These are phyloP conservation scores for Debaryomyces maramus DNA, from an alignment of 805 yeast species.

Conservation along the genomic window DNA sequence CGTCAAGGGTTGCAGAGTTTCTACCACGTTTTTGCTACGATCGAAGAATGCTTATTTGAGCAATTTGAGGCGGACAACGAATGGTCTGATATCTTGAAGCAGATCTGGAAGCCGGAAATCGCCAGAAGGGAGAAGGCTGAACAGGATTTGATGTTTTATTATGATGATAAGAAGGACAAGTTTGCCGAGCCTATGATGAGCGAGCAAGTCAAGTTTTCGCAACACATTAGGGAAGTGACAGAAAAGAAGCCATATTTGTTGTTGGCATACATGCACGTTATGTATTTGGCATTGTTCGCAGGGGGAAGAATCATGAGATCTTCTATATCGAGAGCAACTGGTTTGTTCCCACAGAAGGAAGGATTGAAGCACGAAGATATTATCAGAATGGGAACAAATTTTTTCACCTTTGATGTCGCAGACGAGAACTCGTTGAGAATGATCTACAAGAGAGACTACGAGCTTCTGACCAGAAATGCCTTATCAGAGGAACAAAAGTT, in stretches of 20 bases:
- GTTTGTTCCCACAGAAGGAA: conserved; percentile 72
- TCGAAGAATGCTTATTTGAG: conserved; percentile 51
- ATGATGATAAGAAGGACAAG: conserved; percentile 54
- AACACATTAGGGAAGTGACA: conserved; percentile 58
- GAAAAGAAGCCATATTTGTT: conserved; percentile 66
- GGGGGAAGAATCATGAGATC: conserved; percentile 79
- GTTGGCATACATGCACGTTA: conserved; percentile 80
- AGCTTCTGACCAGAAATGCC: conserved; percentile 69
- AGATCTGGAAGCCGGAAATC: conserved; percentile 70
- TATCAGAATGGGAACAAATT: conserved; percentile 61
- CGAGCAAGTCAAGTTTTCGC: conserved; percentile 59
- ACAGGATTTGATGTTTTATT: conserved; percentile 67
- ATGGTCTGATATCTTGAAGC: conserved; percentile 49
- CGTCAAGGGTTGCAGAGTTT: conserved; percentile 78
- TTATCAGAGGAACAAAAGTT: conserved; percentile 69
- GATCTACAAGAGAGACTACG: conserved; percentile 72
- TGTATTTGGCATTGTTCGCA: conserved; percentile 83
- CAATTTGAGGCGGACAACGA: conserved; percentile 43
- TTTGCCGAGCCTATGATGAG: conserved; percentile 58
- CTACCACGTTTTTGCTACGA: conserved; percentile 66
- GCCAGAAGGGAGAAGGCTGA: conserved; percentile 58
- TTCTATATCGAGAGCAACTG: conserved; percentile 61
- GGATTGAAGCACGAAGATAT: conserved; percentile 67
- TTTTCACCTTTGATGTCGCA: conserved; percentile 67
- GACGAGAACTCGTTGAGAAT: conserved; percentile 67